Conservation (phyloP, 2,329 filamentous ascomycete species). For the Curvularia eragrostidis region DNA sequence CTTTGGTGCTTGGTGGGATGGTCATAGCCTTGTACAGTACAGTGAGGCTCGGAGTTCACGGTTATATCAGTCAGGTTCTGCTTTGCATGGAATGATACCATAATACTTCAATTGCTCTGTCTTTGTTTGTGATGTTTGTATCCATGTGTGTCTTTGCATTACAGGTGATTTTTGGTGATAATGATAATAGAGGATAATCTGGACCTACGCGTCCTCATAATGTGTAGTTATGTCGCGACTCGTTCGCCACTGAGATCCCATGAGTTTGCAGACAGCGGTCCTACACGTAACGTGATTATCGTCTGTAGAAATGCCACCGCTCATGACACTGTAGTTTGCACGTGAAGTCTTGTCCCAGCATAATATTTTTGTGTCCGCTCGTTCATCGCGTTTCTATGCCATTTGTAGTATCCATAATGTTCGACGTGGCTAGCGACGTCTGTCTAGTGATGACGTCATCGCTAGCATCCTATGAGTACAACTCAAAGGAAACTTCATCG, state of each 20-base stretch:
- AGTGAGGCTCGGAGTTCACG: constrained; percentile 43
- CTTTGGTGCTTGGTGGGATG: constrained; percentile 59
- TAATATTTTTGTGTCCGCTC: neutral
- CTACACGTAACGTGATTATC: too few species aligned
- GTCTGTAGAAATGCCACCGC: too few species aligned
- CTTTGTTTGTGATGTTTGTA: constrained; percentile 13
- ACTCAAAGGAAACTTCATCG: neutral
- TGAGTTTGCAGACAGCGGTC: neutral
- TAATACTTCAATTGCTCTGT: constrained; percentile 27
- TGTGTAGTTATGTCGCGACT: too few species aligned
- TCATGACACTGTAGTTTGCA: neutral
- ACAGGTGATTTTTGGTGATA: neutral
- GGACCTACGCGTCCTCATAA: too few species aligned
- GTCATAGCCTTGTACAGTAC: constrained; percentile 45
- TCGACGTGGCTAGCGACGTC: neutral
- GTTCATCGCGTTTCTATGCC: neutral
- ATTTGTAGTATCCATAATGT: too few species aligned
- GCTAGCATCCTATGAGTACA: accelerated
- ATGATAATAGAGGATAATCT: too few species aligned
- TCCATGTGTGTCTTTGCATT: neutral
- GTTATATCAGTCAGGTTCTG: constrained; percentile 39
- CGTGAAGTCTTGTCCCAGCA: too few species aligned
- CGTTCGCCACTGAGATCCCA: neutral
- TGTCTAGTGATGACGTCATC: neutral
- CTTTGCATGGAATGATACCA: constrained; percentile 46